A percentile compares a stretch with the other conserved stretches of the same genome.
Evolutionary conservation across 139 green algal genomes (phyloP).

Genomic region (Tetradesmus lagerheimii): DNA sequence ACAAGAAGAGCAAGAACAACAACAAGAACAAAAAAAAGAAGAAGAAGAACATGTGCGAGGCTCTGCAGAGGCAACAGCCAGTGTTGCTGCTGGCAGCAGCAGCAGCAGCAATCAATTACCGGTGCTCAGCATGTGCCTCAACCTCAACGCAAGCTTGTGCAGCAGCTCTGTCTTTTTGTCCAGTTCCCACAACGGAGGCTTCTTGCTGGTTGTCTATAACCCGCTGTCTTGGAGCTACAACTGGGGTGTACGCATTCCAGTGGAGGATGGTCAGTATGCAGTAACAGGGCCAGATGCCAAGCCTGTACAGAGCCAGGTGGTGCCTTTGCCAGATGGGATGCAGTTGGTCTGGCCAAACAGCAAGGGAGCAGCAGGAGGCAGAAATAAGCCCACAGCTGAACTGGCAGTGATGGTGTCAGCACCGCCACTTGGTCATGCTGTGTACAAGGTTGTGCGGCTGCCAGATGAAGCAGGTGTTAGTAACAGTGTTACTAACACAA

Average conservation of each 20-base stretch:
- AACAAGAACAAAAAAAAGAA: not conserved
- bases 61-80: not conserved
- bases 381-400: not conserved
- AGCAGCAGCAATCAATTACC: not conserved
- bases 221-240: not conserved
- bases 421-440: not conserved
- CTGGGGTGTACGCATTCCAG: not conserved
- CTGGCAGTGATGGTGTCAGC: not conserved
- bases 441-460: conserved; percentile 4
- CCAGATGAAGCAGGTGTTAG: too few species aligned
- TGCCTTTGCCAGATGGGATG: not conserved
- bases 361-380: not conserved
- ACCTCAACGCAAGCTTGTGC: conserved; percentile 1
- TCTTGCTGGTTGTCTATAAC: conserved; percentile 30
- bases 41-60: not conserved
- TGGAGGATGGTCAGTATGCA: not conserved
- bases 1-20: too few species aligned
- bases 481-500: not conserved
- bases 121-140: conserved; percentile 1
- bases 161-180: not conserved
- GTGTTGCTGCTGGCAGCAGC: not conserved
- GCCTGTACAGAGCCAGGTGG: not conserved
- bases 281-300: not conserved
- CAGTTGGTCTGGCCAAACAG: not conserved
- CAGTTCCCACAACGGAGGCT: not conserved